Evolutionary conservation across 805 yeast species (phyloP).

Genomic region (Maudiozyma bulderi): DNA sequence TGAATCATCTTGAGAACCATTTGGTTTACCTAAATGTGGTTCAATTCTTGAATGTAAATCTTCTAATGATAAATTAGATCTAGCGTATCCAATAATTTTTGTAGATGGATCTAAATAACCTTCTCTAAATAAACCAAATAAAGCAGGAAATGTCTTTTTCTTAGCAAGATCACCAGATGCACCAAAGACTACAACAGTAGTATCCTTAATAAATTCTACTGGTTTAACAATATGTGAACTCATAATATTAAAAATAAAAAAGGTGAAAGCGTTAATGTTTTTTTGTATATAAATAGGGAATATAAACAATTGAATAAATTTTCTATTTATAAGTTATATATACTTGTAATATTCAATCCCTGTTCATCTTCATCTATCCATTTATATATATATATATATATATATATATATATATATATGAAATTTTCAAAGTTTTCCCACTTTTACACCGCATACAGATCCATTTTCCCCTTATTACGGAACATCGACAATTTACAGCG

Average conservation of each 20-base stretch:
- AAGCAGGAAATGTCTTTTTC: constrained; percentile 88
- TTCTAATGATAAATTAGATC: constrained; percentile 60
- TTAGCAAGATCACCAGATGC: constrained; percentile 94
- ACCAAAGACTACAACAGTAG: constrained; percentile 76
- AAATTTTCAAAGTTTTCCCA: no score
- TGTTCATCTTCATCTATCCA: no score
- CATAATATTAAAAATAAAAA: background rate
- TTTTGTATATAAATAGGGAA: background rate
- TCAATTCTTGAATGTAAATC: constrained; percentile 62
- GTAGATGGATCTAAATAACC: constrained; percentile 65
- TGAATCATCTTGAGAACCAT: constrained; percentile 32
- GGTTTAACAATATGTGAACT: constrained; percentile 3
- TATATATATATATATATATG: no score
- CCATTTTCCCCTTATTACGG: no score
- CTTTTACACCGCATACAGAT: no score
- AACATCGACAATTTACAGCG: no score
- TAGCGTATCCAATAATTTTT: constrained; percentile 83
- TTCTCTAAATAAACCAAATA: constrained; percentile 66
- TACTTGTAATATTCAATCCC: no score
- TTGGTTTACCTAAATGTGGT: constrained; percentile 49
- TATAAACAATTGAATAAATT: no score
- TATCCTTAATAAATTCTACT: constrained; percentile 48
- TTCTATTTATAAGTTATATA: no score
- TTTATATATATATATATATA: no score
- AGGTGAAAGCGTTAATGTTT: background rate